Percentiles rank a stretch among this genome's conserved stretches.
Conservation (phyloP, 345 rosid species). For the Citrus hindsii region DNA sequence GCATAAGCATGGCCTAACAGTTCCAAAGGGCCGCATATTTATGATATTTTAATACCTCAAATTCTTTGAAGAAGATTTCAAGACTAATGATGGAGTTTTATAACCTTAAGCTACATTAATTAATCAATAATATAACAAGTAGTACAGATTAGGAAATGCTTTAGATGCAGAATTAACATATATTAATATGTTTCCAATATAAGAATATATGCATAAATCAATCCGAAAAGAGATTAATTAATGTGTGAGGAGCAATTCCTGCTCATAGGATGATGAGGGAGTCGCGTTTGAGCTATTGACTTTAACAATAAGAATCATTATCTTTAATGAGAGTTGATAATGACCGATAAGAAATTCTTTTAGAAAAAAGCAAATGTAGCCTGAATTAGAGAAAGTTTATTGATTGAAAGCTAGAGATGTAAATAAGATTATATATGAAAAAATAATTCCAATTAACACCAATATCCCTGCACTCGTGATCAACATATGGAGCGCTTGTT, state of each 20-base stretch:
- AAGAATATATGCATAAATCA: too few relatives aligned
- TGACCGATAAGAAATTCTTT: background rate
- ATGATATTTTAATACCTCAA: background rate
- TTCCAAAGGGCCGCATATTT: background rate
- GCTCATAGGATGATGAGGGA: background rate
- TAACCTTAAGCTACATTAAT: background rate
- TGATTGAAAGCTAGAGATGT: background rate
- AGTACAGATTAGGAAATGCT: background rate
- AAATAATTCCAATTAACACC: background rate
- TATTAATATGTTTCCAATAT: background rate
- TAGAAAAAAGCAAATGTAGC: background rate
- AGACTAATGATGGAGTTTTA: background rate
- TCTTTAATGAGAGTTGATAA: background rate
- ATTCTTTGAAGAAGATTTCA: background rate
- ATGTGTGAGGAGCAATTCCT: background rate
- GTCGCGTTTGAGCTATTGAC: background rate
- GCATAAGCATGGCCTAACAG: background rate
- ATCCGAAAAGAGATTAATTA: background rate
- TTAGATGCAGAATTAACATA: background rate
- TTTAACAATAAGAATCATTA: background rate
- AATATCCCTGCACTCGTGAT: background rate
- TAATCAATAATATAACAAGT: background rate
- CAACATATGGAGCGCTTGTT: too few relatives aligned
- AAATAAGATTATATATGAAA: background rate
- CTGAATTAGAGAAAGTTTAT: background rate